These are phyloP conservation scores for Drechslerella coelobrocha DNA, from an alignment of 2,329 filamentous ascomycete genomes.

Conservation along the genomic window DNA sequence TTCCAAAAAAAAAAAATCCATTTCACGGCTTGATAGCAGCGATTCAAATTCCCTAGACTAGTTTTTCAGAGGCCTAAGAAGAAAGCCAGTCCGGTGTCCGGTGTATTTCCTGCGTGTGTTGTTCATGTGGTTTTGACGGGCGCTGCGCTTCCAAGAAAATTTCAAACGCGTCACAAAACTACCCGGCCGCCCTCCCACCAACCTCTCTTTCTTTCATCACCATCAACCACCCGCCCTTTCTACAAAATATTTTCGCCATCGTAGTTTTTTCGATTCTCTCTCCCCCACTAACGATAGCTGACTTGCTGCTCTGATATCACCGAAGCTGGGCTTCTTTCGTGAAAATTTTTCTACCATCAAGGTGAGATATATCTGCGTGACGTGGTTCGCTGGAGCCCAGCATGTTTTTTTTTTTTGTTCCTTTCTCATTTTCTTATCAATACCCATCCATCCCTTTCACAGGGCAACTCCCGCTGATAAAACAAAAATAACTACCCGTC, in stretches of 20 bases:
- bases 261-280: slow-evolving; percentile 11
- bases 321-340: slow-evolving; percentile 23
- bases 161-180: slow-evolving; percentile 42
- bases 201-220: slow-evolving; percentile 26
- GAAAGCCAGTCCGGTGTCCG: background rate
- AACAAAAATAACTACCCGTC: background rate
- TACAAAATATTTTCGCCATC: slow-evolving; percentile 9
- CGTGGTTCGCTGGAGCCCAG: background rate
- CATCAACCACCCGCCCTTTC: slow-evolving; percentile 4
- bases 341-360: background rate
- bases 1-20: background rate
- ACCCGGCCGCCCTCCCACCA: slow-evolving; percentile 25
- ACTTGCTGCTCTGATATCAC: background rate
- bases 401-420: background rate
- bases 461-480: background rate
- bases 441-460: slow-evolving; percentile 6
- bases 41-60: no score
- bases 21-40: no score
- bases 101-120: slow-evolving; percentile 21
- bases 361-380: background rate
- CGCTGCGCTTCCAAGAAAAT: slow-evolving; percentile 18
- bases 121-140: slow-evolving; percentile 37
- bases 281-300: background rate
- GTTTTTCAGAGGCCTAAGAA: no score
- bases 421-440: background rate